Evolutionary conservation across 192 early-diverging fungal species (phyloP).

Genomic region (Spinellus fusiger): DNA sequence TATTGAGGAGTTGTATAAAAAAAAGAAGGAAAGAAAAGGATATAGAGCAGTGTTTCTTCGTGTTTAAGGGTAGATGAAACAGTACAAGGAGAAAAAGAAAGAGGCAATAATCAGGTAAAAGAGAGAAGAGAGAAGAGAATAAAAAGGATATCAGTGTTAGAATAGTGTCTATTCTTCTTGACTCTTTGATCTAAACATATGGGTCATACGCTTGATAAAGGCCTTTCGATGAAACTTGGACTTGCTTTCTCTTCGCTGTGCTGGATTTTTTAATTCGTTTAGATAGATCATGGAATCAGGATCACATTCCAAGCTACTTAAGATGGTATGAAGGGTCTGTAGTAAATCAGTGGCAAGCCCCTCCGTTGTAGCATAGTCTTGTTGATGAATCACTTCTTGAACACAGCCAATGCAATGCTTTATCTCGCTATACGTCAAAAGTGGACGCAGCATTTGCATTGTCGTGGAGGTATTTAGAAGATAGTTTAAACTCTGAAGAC

Average conservation of each 20-base stretch:
- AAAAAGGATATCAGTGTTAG: background rate
- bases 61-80: no score
- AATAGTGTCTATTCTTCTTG: background rate
- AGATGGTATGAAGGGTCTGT: background rate
- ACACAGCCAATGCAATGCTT: background rate
- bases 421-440: background rate
- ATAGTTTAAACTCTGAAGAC: conserved; percentile 13
- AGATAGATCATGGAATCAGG: background rate
- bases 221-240: no score
- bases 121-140: background rate
- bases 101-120: no score
- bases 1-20: no score
- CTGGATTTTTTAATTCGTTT: no score
- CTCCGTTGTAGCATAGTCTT: background rate
- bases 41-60: no score
- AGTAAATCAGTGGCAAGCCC: background rate
- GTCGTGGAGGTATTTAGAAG: background rate
- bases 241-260: no score
- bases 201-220: background rate
- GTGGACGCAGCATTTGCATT: background rate
- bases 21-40: no score
- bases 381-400: background rate
- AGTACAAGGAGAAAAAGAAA: no score
- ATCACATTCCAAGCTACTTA: background rate
- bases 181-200: background rate